phyloP scores from a whole-genome alignment of 164 flowering plant genomes.

The Amborella trichopoda region DNA sequence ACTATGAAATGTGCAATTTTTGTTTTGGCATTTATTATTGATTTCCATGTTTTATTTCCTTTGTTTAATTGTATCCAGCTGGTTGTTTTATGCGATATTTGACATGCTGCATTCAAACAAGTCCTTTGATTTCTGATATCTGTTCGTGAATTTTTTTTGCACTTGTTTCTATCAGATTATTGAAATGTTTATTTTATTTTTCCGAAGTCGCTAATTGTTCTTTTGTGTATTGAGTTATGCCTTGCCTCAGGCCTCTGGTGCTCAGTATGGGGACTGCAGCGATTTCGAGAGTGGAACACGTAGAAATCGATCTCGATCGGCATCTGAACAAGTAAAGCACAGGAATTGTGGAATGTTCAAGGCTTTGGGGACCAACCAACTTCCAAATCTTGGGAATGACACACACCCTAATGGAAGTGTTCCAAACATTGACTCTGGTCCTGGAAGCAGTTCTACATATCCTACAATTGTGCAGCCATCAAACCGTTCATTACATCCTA shows the following conservation, averaged over 20 bases:
- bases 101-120: neutral
- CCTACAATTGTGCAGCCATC: constrained; percentile 21
- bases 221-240: constrained; percentile 3
- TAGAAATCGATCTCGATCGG: constrained; percentile 15
- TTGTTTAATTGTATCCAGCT: neutral
- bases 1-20: too few relatives aligned
- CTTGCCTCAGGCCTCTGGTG: constrained; percentile 20
- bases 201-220: neutral
- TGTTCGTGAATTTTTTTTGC: neutral
- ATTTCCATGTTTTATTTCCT: too few relatives aligned
- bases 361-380: constrained; percentile 23
- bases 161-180: neutral
- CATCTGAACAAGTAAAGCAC: constrained; percentile 17
- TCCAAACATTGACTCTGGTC: constrained; percentile 13
- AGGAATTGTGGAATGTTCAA: constrained; percentile 24
- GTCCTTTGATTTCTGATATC: neutral
- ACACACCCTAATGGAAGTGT: constrained; percentile 31
- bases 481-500: constrained; percentile 33
- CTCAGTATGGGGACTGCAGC: constrained; percentile 19
- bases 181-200: neutral
- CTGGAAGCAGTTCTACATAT: constrained; percentile 33
- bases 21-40: too few relatives aligned
- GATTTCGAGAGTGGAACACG: constrained; percentile 9
- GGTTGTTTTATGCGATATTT: neutral
- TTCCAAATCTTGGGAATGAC: constrained; percentile 19